Percentiles rank a stretch among this genome's conserved stretches.
These are phyloP conservation scores for Sicyos edulis DNA, from an alignment of 306 rosid genomes.

Conservation along the genomic window DNA sequence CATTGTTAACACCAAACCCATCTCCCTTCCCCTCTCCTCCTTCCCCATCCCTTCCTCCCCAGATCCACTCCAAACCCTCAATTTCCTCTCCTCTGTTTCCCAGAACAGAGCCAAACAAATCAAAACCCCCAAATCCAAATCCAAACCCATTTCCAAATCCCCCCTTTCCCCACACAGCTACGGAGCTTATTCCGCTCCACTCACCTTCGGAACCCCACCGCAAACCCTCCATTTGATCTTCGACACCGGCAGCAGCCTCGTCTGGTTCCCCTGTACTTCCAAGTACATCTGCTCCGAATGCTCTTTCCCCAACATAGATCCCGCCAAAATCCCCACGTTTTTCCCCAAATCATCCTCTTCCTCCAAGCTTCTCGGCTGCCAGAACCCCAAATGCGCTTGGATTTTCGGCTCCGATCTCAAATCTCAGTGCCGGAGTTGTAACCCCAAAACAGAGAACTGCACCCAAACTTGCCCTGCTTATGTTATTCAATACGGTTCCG, in stretches of 20 bases:
- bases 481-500: slow-evolving; percentile 56
- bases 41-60: slow-evolving; percentile 30
- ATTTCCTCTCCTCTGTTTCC: slow-evolving; percentile 46
- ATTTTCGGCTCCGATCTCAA: slow-evolving; percentile 38
- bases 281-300: slow-evolving; percentile 64
- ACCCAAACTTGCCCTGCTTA: slow-evolving; percentile 54
- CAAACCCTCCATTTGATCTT: slow-evolving; percentile 48
- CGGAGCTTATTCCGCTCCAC: slow-evolving; percentile 69
- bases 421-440: slow-evolving; percentile 45
- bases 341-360: slow-evolving; percentile 60
- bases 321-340: slow-evolving; percentile 41
- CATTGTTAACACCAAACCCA: slow-evolving; percentile 19
- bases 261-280: slow-evolving; percentile 84
- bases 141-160: slow-evolving; percentile 10
- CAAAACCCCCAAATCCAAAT: slow-evolving; percentile 29
- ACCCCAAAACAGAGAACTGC: slow-evolving; percentile 31
- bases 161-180: slow-evolving; percentile 49
- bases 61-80: slow-evolving; percentile 46
- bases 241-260: slow-evolving; percentile 87
- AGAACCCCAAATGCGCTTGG: slow-evolving; percentile 58
- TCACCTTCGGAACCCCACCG: slow-evolving; percentile 70
- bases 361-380: slow-evolving; percentile 55
- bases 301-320: slow-evolving; percentile 46
- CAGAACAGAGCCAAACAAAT: slow-evolving; percentile 64
- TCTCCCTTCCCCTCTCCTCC: slow-evolving; percentile 45